phyloP scores from a whole-genome alignment of 2,329 filamentous ascomycete genomes.

The Aureobasidium sp. region DNA sequence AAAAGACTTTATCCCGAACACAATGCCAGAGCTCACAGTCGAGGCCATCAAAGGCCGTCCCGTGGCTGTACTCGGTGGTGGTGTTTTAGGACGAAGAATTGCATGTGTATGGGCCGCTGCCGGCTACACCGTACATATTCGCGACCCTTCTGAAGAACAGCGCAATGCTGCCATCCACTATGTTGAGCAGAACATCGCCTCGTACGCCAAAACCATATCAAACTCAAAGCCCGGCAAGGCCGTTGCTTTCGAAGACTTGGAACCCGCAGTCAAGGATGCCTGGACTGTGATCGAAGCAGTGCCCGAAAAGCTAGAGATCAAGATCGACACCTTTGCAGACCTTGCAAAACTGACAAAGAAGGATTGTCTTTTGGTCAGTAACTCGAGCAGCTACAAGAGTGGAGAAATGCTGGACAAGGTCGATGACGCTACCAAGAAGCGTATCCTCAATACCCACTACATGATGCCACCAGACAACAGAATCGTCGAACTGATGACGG shows the following conservation, averaged over 20 bases:
- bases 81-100: conserved; percentile 37
- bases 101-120: conserved; percentile 30
- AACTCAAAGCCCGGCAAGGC: conserved; percentile 21
- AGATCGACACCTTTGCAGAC: conserved; percentile 40
- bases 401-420: conserved; percentile 40
- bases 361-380: conserved; percentile 44
- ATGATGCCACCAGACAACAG: conserved; percentile 37
- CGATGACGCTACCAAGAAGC: conserved; percentile 26
- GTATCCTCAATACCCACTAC: conserved; percentile 45
- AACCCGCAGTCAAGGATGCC: conserved; percentile 34
- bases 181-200: conserved; percentile 28
- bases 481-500: conserved; percentile 47
- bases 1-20: not conserved
- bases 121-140: conserved; percentile 36
- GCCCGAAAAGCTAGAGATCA: conserved; percentile 42
- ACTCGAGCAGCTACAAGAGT: conserved; percentile 46
- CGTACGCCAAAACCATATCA: conserved; percentile 8
- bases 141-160: conserved; percentile 34
- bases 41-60: conserved; percentile 19
- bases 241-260: conserved; percentile 29
- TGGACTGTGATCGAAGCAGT: conserved; percentile 50
- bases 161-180: conserved; percentile 32
- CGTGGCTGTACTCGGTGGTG: conserved; percentile 34
- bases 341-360: conserved; percentile 34
- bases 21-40: not conserved